These are phyloP conservation scores for Nepenthes mirabilis DNA, from an alignment of 148 eudicot genomes.

Conservation along the genomic window DNA sequence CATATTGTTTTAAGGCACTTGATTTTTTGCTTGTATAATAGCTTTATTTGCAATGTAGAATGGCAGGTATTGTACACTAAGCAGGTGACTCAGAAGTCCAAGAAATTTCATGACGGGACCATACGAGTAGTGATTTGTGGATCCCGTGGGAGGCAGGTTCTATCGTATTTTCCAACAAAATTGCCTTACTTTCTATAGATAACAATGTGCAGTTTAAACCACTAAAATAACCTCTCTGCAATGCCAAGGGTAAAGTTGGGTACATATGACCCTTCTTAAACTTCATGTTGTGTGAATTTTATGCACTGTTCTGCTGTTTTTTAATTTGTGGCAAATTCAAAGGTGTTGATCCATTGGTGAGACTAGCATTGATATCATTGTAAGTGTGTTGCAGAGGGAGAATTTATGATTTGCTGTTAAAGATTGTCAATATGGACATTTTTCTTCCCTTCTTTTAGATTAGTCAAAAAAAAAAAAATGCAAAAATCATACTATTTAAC, in stretches of 20 bases:
- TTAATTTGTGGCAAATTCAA: no score
- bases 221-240: not conserved
- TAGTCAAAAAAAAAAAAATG: no score
- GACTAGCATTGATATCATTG: no score
- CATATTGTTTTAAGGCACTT: not conserved
- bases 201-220: not conserved
- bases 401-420: no score
- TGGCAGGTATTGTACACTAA: conserved; percentile 83
- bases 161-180: not conserved
- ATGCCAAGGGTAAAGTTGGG: not conserved
- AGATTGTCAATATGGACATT: no score
- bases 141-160: conserved; percentile 70
- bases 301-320: no score
- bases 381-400: no score
- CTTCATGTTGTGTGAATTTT: no score
- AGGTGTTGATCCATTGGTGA: no score
- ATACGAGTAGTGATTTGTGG: conserved; percentile 45
- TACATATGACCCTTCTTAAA: no score
- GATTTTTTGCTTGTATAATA: conserved; percentile 5
- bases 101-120: conserved; percentile 89
- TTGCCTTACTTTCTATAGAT: not conserved
- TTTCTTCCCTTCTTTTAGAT: no score
- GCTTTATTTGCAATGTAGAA: conserved; percentile 29
- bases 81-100: conserved; percentile 73
- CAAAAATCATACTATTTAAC: no score